Conservation (phyloP, 225 moss, liverwort and hornwort genomes). For the Ulota crispa region DNA sequence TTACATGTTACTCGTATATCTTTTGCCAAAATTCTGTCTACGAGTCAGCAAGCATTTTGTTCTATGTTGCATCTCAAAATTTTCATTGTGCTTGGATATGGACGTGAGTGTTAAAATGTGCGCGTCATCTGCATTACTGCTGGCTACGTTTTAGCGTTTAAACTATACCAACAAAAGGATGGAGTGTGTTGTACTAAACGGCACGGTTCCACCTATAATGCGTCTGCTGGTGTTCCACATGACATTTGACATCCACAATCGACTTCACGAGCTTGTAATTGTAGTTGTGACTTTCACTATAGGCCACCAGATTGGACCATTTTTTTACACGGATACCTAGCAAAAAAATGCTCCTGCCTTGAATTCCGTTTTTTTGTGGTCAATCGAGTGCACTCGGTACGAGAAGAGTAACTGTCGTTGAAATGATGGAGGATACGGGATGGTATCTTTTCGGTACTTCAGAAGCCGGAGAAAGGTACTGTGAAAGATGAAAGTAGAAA, state of each 20-base stretch:
- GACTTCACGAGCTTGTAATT: background rate
- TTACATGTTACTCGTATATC: background rate
- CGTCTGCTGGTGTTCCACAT: background rate
- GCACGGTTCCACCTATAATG: background rate
- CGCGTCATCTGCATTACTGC: background rate
- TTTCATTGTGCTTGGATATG: background rate
- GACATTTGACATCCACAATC: background rate
- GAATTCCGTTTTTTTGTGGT: background rate
- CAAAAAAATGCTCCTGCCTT: background rate
- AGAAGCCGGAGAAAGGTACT: background rate
- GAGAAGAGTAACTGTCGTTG: background rate
- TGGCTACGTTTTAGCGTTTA: background rate
- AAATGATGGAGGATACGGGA: background rate
- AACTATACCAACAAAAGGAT: background rate
- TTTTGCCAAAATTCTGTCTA: background rate
- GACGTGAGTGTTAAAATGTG: background rate
- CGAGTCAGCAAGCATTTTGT: background rate
- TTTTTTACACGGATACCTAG: background rate
- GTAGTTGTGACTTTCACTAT: background rate
- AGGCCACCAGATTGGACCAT: background rate
- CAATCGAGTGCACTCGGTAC: background rate
- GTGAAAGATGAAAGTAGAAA: background rate
- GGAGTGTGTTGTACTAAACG: background rate
- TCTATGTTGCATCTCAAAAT: background rate
- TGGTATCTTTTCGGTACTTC: background rate